Evolutionary conservation across 306 rosid species (phyloP).

Genomic region (Cicer chorassanicum): DNA sequence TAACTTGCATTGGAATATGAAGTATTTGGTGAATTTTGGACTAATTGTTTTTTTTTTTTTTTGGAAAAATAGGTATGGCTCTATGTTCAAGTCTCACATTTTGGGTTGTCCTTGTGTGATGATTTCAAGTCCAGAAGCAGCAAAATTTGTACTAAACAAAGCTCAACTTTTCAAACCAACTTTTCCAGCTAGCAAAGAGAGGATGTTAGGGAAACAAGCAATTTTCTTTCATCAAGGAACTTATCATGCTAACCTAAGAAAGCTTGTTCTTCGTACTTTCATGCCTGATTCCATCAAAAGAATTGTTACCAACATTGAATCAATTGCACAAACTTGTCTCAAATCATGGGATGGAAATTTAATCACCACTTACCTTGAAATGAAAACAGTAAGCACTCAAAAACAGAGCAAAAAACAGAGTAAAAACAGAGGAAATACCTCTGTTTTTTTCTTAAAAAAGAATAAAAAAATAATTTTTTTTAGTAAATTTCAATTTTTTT

Average conservation of each 20-base stretch:
- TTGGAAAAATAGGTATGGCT: conserved; percentile 62
- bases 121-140: conserved; percentile 88
- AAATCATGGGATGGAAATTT: conserved; percentile 69
- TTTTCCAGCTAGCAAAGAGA: conserved; percentile 88
- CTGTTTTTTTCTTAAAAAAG: conserved; percentile 26
- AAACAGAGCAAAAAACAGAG: conserved; percentile 1
- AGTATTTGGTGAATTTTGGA: neutral
- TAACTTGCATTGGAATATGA: neutral
- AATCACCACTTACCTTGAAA: conserved; percentile 84
- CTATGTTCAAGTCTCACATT: conserved; percentile 92
- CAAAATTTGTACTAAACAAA: conserved; percentile 70
- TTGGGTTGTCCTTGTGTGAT: conserved; percentile 92
- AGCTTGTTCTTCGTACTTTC: conserved; percentile 81
- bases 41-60: neutral
- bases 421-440: conserved; percentile 20
- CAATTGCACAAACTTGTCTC: conserved; percentile 69
- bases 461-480: neutral
- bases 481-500: neutral
- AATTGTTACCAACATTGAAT: conserved; percentile 62
- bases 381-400: conserved; percentile 69
- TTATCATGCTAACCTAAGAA: conserved; percentile 83
- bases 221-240: conserved; percentile 89
- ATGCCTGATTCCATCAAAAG: conserved; percentile 66
- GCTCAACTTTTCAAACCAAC: conserved; percentile 89
- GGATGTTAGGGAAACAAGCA: conserved; percentile 88